Percentiles rank a stretch among this genome's conserved stretches.
Evolutionary conservation across 2,329 filamentous ascomycete species (phyloP).

Genomic region (Penicillium griseofulvum): DNA sequence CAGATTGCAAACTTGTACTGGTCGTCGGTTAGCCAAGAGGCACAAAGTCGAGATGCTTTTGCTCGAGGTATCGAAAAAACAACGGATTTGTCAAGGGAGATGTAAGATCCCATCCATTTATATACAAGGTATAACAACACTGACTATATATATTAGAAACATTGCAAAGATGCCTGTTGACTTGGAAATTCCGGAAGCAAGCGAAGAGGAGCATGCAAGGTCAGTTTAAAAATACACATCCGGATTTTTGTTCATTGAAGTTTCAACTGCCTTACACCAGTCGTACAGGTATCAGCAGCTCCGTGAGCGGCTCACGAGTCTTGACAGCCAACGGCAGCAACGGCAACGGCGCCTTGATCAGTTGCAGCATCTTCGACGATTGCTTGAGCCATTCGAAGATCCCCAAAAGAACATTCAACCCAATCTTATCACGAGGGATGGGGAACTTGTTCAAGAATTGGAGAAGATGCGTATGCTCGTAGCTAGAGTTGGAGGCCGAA

Average conservation of each 20-base stretch:
- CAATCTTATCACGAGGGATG: slow-evolving; percentile 54
- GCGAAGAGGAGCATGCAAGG: slow-evolving; percentile 35
- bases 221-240: slow-evolving; percentile 16
- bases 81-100: slow-evolving; percentile 39
- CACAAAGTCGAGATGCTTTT: slow-evolving; percentile 22
- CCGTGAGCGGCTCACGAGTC: slow-evolving; percentile 44
- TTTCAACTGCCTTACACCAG: slow-evolving; percentile 24
- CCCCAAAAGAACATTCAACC: slow-evolving; percentile 54
- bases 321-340: slow-evolving; percentile 47
- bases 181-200: slow-evolving; percentile 31
- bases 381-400: slow-evolving; percentile 51
- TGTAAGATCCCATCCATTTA: slow-evolving; percentile 26
- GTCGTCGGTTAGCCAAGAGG: slow-evolving; percentile 45
- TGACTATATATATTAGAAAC: slow-evolving; percentile 29
- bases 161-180: slow-evolving; percentile 40
- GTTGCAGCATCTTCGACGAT: slow-evolving; percentile 45
- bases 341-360: slow-evolving; percentile 48
- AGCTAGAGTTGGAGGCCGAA: slow-evolving; percentile 42
- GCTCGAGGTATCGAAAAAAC: slow-evolving; percentile 37
- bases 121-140: neutral
- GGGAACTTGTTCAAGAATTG: slow-evolving; percentile 50
- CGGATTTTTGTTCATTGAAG: slow-evolving; percentile 14
- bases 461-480: slow-evolving; percentile 50
- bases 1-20: slow-evolving; percentile 57
- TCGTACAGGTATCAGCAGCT: slow-evolving; percentile 42